phyloP scores from a whole-genome alignment of 2,329 filamentous ascomycete genomes.

The Trichophyton simii region DNA sequence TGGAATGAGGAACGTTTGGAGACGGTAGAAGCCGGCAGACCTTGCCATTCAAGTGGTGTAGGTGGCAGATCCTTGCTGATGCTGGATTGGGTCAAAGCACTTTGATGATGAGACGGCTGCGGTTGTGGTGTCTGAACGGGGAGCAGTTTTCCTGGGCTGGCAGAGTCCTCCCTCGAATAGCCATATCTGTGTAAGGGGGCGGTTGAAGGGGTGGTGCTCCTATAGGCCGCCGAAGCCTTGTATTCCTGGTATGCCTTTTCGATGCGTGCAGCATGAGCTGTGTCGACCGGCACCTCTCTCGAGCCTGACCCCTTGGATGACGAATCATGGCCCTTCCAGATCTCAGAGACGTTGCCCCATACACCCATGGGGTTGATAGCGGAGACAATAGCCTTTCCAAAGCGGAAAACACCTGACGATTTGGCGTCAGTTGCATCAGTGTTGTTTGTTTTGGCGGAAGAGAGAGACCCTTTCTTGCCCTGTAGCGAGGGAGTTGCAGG shows the following conservation, averaged over 20 bases:
- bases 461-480: background rate
- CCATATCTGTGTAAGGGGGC: background rate
- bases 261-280: background rate
- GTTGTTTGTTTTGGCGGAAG: background rate
- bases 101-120: background rate
- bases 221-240: constrained; percentile 26
- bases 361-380: constrained; percentile 43
- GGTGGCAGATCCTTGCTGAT: constrained; percentile 1
- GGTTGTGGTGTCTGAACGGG: constrained; percentile 3
- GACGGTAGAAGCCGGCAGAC: background rate
- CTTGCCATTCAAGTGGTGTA: background rate
- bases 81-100: background rate
- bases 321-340: constrained; percentile 31
- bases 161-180: background rate
- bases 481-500: background rate
- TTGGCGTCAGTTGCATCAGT: constrained; percentile 15
- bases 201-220: background rate
- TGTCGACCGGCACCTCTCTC: constrained; percentile 16
- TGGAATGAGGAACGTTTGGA: constrained; percentile 1
- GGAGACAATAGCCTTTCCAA: constrained; percentile 43
- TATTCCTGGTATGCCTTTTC: constrained; percentile 43
- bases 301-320: constrained; percentile 24
- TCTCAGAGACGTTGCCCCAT: constrained; percentile 31
- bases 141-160: constrained; percentile 4
- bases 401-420: constrained; percentile 40